Conservation (phyloP, 2,329 filamentous ascomycete genomes). For the Lithohypha guttulata region DNA sequence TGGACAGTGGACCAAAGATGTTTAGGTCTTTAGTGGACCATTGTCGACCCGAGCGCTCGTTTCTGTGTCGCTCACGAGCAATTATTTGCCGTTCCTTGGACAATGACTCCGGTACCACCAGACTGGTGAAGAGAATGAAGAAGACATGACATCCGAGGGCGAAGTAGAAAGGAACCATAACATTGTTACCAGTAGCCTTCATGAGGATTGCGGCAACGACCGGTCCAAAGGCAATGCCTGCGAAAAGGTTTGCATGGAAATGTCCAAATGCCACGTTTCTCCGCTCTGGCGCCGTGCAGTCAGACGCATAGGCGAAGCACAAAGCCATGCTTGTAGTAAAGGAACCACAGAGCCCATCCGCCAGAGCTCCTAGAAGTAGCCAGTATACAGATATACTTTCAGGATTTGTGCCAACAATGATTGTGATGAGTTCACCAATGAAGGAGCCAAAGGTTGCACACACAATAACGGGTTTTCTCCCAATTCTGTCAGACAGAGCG, state of each 20-base stretch:
- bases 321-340: conserved; percentile 75
- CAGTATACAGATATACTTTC: conserved; percentile 64
- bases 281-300: conserved; percentile 71
- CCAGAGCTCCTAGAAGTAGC: conserved; percentile 62
- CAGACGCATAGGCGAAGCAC: conserved; percentile 75
- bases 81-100: conserved; percentile 58
- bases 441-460: conserved; percentile 66
- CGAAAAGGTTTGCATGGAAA: conserved; percentile 79
- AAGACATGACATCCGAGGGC: conserved; percentile 59
- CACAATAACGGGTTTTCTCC: conserved; percentile 63
- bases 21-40: conserved; percentile 44
- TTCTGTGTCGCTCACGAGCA: conserved; percentile 57
- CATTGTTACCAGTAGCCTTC: conserved; percentile 58
- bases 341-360: conserved; percentile 79
- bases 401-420: conserved; percentile 65
- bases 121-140: conserved; percentile 61
- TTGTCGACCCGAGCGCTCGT: conserved; percentile 28
- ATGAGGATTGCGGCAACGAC: conserved; percentile 71
- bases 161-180: conserved; percentile 77
- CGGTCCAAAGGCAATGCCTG: conserved; percentile 79
- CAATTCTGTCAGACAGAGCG: conserved; percentile 74
- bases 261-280: conserved; percentile 79
- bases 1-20: conserved; percentile 63
- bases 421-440: conserved; percentile 61
- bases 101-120: conserved; percentile 75